Evolutionary conservation across 495 filamentous ascomycete species (phyloP).

Genomic region (Penicillium chermesinum): DNA sequence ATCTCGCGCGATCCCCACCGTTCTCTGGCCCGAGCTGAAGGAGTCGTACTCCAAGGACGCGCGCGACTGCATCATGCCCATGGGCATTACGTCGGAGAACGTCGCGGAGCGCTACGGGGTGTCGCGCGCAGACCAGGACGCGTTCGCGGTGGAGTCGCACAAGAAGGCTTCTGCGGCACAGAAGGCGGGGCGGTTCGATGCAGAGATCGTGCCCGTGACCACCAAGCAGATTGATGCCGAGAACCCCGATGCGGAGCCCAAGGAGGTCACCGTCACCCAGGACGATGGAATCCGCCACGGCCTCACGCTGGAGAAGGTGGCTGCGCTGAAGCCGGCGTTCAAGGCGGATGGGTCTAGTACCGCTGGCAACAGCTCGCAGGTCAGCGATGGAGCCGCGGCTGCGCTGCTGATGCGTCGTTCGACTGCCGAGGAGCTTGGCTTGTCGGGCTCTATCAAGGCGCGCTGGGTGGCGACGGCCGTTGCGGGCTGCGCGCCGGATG

Average conservation of each 20-base stretch:
- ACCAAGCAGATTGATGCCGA: slow-evolving; percentile 52
- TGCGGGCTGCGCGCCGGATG: slow-evolving; percentile 75
- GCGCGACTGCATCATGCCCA: slow-evolving; percentile 83
- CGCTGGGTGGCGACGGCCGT: slow-evolving; percentile 72
- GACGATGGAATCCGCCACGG: slow-evolving; percentile 78
- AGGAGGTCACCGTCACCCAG: slow-evolving; percentile 56
- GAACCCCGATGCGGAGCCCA: slow-evolving; percentile 57
- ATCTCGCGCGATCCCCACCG: slow-evolving; percentile 70
- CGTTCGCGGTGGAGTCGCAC: slow-evolving; percentile 71
- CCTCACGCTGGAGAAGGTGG: slow-evolving; percentile 63
- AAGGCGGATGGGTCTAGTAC: slow-evolving; percentile 66
- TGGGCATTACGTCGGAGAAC: slow-evolving; percentile 92
- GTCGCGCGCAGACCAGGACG: slow-evolving; percentile 72
- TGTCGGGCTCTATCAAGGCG: slow-evolving; percentile 63
- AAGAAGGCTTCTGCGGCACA: slow-evolving; percentile 64
- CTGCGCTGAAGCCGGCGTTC: slow-evolving; percentile 81
- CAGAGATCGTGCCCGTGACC: slow-evolving; percentile 72
- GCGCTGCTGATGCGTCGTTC: slow-evolving; percentile 77
- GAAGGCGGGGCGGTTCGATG: slow-evolving; percentile 61
- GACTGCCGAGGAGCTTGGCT: slow-evolving; percentile 69
- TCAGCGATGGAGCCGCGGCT: slow-evolving; percentile 84
- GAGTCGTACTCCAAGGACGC: slow-evolving; percentile 63
- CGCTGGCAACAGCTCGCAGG: slow-evolving; percentile 81
- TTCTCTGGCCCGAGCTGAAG: slow-evolving; percentile 70
- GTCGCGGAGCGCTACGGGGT: slow-evolving; percentile 75